Conservation (phyloP, 2,329 filamentous ascomycete genomes). For the Graphilbum fragrans region DNA sequence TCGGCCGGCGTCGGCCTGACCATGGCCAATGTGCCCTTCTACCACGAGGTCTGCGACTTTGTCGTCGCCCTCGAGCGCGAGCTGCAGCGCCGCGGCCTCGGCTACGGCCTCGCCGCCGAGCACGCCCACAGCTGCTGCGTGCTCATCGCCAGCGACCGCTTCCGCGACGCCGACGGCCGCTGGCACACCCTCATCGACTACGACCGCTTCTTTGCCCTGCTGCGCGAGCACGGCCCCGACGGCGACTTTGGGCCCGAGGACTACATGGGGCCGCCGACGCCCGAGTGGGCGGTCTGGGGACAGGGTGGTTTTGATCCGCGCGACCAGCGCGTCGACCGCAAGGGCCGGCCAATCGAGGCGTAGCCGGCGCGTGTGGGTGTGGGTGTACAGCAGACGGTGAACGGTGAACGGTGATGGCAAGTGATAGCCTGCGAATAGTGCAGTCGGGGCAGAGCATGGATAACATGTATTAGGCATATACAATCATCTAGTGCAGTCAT, state of each 20-base stretch:
- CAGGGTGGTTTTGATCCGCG: conserved; percentile 88
- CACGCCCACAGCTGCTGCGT: conserved; percentile 93
- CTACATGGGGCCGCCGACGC: conserved; percentile 74
- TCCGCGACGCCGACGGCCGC: conserved; percentile 58
- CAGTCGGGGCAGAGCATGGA: no score
- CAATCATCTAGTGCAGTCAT: conserved; percentile 13
- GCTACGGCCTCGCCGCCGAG: conserved; percentile 87
- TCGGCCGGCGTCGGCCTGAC: conserved; percentile 74
- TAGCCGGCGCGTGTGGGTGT: conserved; percentile 1
- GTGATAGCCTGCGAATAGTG: no score
- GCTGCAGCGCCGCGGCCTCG: conserved; percentile 56
- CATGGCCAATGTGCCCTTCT: conserved; percentile 98
- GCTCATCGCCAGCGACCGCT: conserved; percentile 71
- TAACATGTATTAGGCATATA: no score
- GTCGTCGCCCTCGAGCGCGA: conserved; percentile 62
- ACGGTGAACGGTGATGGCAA: no score
- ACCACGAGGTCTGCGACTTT: conserved; percentile 78
- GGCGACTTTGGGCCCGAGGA: conserved; percentile 76
- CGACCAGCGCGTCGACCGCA: conserved; percentile 77
- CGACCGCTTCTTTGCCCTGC: conserved; percentile 70
- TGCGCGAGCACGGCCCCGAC: conserved; percentile 55
- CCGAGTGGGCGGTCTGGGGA: conserved; percentile 92
- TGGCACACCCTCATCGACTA: conserved; percentile 95
- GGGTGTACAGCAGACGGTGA: background rate
- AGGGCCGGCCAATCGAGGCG: conserved; percentile 55